These are phyloP conservation scores for Prototheca wickerhamii DNA, from an alignment of 163 green algal genomes.

Conservation along the genomic window DNA sequence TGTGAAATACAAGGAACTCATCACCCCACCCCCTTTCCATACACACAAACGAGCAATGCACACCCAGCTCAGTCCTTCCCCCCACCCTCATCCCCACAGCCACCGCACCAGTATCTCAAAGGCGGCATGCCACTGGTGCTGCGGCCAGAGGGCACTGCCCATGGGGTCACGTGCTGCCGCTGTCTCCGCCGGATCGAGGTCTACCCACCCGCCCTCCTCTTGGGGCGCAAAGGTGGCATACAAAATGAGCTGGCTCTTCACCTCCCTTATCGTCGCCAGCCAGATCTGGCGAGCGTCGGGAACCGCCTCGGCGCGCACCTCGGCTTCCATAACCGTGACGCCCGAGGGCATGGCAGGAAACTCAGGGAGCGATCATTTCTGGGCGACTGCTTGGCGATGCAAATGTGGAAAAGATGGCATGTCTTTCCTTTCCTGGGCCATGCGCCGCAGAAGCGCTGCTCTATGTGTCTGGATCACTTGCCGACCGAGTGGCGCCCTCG, in stretches of 20 bases:
- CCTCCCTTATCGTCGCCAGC: conserved; percentile 10
- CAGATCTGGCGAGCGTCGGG: not conserved
- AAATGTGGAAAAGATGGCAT: no score
- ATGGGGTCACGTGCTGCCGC: not conserved
- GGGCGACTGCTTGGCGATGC: no score
- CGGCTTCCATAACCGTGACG: not conserved
- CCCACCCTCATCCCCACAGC: not conserved
- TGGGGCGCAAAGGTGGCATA: not conserved
- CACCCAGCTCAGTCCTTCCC: not conserved
- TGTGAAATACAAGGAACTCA: not conserved
- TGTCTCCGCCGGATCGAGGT: conserved; percentile 10
- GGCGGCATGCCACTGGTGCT: conserved; percentile 28
- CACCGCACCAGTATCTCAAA: conserved; percentile 30
- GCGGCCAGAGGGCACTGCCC: conserved; percentile 18
- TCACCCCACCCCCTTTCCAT: not conserved
- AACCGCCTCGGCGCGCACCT: not conserved
- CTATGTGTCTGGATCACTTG: no score
- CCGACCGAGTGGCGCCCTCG: no score
- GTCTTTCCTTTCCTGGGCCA: no score
- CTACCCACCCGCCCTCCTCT: conserved; percentile 12
- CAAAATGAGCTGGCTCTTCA: conserved; percentile 3
- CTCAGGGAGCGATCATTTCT: no score
- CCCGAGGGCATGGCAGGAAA: no score
- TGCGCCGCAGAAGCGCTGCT: no score
- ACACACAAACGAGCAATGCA: not conserved